Evolutionary conservation across 495 filamentous ascomycete species (phyloP), one percentile per base, ranked within the genome.

Genomic region (Trichocladium antarcticum): DNA sequence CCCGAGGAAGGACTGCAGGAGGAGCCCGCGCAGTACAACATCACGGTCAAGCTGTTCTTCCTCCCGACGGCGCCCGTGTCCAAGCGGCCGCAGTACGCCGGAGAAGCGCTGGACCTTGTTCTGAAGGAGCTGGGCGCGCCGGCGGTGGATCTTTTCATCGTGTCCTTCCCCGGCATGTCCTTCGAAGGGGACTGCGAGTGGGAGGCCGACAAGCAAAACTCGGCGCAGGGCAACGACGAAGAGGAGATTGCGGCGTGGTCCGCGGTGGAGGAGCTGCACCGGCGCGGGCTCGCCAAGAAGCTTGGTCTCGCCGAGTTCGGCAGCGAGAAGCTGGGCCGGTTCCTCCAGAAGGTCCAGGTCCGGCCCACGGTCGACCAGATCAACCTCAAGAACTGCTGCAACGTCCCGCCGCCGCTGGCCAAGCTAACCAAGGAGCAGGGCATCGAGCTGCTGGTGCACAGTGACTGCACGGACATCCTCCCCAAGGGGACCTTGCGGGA

Each of bases 371-470:
- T 97, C 20, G 79, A 97, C 67, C 92, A 99, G 77, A 93, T 99
- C 74, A 97, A 97, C 65, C 76, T 95, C 41, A 84, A 88, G 56
- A 89, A 97, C 65, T 96, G 89, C 68, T 97, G 92, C 66, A 87
- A 90, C 16, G 93, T 97, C 35, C 92, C 92, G 17, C 88, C 89
- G 54, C 83, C 86, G 28, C 71, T 99, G 61, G 81, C 89, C 39
- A 68, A 85, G 57, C 82, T 89, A 59, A 89, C 92, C 29, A 92
- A 89, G 67, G 72, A 83, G 53, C 74, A 90, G 63, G 71, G 79
- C 10, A 90, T 99, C 36, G 87, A 96, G 60, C 68, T 99, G 48
- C 67, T 96, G 45, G 94, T 89, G 32, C 92, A 99, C 66, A 89
- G 90, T 58, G 92, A 99, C 64, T 93, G 85, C 65, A 87, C 83